Evolutionary conservation across 1,284 basidiomycete genomes (phyloP).

Genomic region (Violaceomyces palustris): DNA sequence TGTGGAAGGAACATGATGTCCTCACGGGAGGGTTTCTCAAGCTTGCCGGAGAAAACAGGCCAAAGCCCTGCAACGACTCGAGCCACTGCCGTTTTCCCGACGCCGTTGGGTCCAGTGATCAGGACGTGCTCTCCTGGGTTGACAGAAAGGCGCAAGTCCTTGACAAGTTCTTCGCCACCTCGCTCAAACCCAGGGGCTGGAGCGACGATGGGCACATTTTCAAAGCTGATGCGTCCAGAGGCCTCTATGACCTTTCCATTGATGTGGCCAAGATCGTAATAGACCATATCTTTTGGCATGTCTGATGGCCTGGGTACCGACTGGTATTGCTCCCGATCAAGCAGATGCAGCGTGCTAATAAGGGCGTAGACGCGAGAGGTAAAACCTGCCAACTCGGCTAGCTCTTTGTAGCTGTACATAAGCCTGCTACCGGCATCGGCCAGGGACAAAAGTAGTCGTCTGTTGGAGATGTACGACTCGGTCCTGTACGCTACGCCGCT

Average conservation of each 20-base stretch:
- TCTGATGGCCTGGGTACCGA: constrained; percentile 40
- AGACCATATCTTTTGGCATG: constrained; percentile 27
- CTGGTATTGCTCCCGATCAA: constrained; percentile 49
- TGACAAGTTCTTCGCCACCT: constrained; percentile 65
- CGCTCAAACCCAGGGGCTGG: constrained; percentile 60
- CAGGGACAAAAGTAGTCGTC: constrained; percentile 76
- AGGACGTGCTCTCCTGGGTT: constrained; percentile 79
- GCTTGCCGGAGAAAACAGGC: constrained; percentile 58
- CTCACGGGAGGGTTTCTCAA: constrained; percentile 38
- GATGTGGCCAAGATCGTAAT: constrained; percentile 53
- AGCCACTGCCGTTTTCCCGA: constrained; percentile 89
- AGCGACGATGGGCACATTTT: constrained; percentile 67
- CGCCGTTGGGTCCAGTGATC: constrained; percentile 76
- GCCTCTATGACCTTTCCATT: constrained; percentile 48
- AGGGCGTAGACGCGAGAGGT: constrained; percentile 85
- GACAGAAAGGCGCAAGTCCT: constrained; percentile 68
- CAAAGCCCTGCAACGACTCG: constrained; percentile 85
- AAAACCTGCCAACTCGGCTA: constrained; percentile 86
- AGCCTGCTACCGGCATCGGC: constrained; percentile 90
- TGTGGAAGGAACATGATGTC: constrained; percentile 86
- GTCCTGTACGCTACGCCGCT: constrained; percentile 60
- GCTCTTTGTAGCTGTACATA: constrained; percentile 78
- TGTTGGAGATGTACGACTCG: constrained; percentile 80
- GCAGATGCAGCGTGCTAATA: constrained; percentile 71
- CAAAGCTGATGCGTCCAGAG: constrained; percentile 28